These are phyloP conservation scores for Globomyces pollinis-pini DNA, from an alignment of 192 early-diverging fungal species.

Conservation along the genomic window DNA sequence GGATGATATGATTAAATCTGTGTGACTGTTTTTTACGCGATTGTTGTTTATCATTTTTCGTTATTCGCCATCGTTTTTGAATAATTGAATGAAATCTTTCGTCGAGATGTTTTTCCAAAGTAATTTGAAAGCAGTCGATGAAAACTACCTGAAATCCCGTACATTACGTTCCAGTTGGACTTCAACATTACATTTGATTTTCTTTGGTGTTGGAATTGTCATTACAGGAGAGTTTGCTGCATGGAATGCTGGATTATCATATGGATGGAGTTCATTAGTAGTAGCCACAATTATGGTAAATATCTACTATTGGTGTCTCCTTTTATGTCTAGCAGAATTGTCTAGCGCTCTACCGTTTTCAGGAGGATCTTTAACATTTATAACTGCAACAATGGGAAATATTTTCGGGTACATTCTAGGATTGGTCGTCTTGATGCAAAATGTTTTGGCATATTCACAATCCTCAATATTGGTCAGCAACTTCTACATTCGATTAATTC, in stretches of 20 bases:
- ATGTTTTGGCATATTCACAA: neutral
- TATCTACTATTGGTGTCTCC: conserved; percentile 1
- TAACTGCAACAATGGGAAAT: neutral
- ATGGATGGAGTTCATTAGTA: conserved; percentile 20
- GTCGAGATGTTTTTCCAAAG: too few species aligned
- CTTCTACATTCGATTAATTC: neutral
- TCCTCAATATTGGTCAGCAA: neutral
- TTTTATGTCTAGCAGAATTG: neutral
- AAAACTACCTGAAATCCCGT: neutral
- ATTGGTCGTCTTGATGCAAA: neutral
- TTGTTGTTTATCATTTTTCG: too few species aligned
- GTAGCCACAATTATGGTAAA: conserved; percentile 12
- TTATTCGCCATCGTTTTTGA: too few species aligned
- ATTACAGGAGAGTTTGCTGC: conserved; percentile 21
- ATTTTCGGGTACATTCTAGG: neutral
- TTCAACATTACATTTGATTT: neutral
- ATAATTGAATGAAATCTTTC: too few species aligned
- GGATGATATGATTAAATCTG: too few species aligned
- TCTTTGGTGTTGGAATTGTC: conserved; percentile 8
- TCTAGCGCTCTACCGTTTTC: neutral
- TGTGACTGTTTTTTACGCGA: too few species aligned
- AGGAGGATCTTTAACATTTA: neutral
- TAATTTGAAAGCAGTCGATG: neutral
- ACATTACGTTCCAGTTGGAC: neutral
- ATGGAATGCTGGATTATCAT: conserved; percentile 11